Base-by-base conservation (phyloP, 2,329 filamentous ascomycete species). In the Diaporthe helianthi region DNA sequence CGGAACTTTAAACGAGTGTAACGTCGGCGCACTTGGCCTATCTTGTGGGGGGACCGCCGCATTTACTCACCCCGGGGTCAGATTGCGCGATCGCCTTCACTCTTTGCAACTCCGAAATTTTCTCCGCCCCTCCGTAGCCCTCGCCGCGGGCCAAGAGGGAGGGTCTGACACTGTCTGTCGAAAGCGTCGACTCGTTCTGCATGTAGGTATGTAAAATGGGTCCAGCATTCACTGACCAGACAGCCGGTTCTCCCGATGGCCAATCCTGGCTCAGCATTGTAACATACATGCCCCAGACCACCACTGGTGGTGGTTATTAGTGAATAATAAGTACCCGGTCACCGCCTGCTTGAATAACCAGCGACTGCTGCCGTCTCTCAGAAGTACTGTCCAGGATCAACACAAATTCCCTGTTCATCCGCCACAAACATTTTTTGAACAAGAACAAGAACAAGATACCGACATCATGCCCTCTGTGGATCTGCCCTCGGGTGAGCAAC, bases 401-500 rank as follows among this genome's bases (percentile, higher is more conserved):
- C 2, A 36, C n/a, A 13, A 13, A 63, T 22, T 8, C 22, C 38
- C 36, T 41, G 36, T 13, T 38, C 12, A 1, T 22, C 12, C 5
- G 15, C n/a, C 13, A n/a, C 7, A 17, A 4, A 12, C 4, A 9
- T 8, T 13, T 12, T 36, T 19, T n/a, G n/a, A n/a, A n/a, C n/a
- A n/a, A n/a, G n/a, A n/a, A n/a, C n/a, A n/a, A n/a, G n/a, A 15
- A 49, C 26, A n/a, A 38, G 3, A 19, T n/a, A 38, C 19, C 51
- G 38, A 54, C 73, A 76, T 60, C 63, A 82, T 82, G 80, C 80
- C 80, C 69, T 80, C 80, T 31, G 74, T 73, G 31, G 72, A 74
- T 26, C 19, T 69, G 17, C 67, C 69, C 2, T 24, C 64, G 12
- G 58, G 61, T 24, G 66, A 72, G 60, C 38, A 72, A 31, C 31